Percentiles rank a stretch among this genome's conserved stretches.
Conservation (phyloP, 129 eudicot genomes). For the Pittosporum tobira region DNA sequence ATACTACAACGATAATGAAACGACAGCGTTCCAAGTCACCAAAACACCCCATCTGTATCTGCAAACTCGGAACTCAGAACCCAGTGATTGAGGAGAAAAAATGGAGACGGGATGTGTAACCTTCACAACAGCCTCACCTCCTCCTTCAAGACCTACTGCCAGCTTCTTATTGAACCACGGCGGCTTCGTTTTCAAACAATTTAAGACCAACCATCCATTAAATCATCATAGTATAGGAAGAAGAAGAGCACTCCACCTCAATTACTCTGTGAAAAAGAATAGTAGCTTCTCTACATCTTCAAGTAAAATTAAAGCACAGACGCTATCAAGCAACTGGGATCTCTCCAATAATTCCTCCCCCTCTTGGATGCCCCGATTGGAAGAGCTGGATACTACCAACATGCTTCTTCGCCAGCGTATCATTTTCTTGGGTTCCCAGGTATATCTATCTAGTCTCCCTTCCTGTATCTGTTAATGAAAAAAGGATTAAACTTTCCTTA, state of each 20-base stretch:
- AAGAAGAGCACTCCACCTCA: slow-evolving; percentile 19
- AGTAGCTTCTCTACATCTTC: not conserved
- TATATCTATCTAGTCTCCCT: not conserved
- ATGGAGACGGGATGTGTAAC: slow-evolving; percentile 64
- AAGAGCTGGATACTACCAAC: slow-evolving; percentile 92
- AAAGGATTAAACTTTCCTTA: not conserved
- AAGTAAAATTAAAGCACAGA: not conserved
- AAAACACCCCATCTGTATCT: not conserved
- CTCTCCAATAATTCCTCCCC: slow-evolving; percentile 46
- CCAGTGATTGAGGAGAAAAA: not conserved
- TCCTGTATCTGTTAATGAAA: not conserved
- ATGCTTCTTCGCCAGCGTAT: slow-evolving; percentile 98
- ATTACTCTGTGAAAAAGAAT: slow-evolving; percentile 31
- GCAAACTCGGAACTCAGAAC: slow-evolving; percentile 2
- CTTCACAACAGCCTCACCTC: slow-evolving; percentile 40
- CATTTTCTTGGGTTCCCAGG: slow-evolving; percentile 83
- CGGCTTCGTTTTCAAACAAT: slow-evolving; percentile 9
- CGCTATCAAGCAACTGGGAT: slow-evolving; percentile 62
- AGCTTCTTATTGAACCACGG: slow-evolving; percentile 11
- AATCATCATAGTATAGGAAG: not conserved
- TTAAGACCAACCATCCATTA: not conserved
- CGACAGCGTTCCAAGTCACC: slow-evolving; percentile 8
- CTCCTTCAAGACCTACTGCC: slow-evolving; percentile 20
- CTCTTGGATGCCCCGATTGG: slow-evolving; percentile 64
- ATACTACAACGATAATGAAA: slow-evolving; percentile 6